These are phyloP conservation scores for Stylosanthes scabra DNA, from an alignment of 331 rosid species.

Conservation along the genomic window DNA sequence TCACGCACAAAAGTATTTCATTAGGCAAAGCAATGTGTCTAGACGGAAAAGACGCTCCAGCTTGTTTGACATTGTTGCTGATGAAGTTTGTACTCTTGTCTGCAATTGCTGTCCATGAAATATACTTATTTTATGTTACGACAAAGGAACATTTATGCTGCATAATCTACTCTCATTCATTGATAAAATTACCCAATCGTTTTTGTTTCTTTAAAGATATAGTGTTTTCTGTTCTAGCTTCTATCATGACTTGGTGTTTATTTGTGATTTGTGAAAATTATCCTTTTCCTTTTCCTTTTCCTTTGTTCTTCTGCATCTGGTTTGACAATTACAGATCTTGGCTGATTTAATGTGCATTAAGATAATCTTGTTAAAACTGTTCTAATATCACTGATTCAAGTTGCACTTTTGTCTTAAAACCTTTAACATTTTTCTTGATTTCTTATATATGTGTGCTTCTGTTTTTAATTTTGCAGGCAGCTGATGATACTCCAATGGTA, in stretches of 20 bases:
- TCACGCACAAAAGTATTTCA: slow-evolving; percentile 98
- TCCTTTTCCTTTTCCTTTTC: background rate
- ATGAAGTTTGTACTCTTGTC: slow-evolving; percentile 75
- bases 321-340: slow-evolving; percentile 22
- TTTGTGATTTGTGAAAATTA: slow-evolving; percentile 25
- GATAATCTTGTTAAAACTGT: slow-evolving; percentile 9
- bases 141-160: slow-evolving; percentile 6
- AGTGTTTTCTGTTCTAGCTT: slow-evolving; percentile 27
- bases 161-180: slow-evolving; percentile 23
- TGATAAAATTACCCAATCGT: slow-evolving; percentile 26
- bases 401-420: background rate
- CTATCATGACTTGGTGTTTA: background rate
- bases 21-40: slow-evolving; percentile 90
- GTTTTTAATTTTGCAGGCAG: slow-evolving; percentile 57
- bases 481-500: slow-evolving; percentile 69
- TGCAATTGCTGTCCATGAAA: slow-evolving; percentile 29
- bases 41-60: slow-evolving; percentile 98
- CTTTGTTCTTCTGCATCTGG: slow-evolving; percentile 19
- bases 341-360: background rate
- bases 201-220: slow-evolving; percentile 27
- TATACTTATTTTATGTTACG: slow-evolving; percentile 14
- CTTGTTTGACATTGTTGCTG: slow-evolving; percentile 91
- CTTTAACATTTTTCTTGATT: slow-evolving; percentile 7
- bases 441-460: background rate
- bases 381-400: background rate